Evolutionary conservation across 495 filamentous ascomycete genomes (phyloP).

Genomic region (Penicillium coprophilum): DNA sequence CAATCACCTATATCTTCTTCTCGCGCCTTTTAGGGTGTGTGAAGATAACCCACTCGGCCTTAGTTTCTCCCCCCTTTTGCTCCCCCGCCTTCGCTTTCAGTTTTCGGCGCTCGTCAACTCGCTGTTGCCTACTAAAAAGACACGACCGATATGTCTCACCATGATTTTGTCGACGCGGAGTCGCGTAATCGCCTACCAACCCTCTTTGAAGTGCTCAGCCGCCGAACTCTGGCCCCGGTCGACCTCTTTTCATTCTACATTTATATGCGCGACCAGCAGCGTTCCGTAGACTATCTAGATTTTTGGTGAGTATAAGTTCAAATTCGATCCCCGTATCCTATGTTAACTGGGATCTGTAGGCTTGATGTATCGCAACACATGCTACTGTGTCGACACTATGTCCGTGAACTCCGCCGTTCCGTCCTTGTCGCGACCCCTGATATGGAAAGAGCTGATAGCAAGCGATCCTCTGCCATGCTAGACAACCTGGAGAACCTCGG

Average conservation of each 20-base stretch:
- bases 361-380: constrained; percentile 99
- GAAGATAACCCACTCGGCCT: constrained; percentile 6
- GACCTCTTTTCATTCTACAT: constrained; percentile 99
- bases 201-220: constrained; percentile 90
- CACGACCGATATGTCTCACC: constrained; percentile 35
- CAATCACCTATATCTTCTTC: constrained; percentile 4
- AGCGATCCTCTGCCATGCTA: constrained; percentile 76
- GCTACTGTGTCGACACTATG: constrained; percentile 96
- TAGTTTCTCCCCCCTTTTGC: constrained; percentile 24
- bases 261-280: constrained; percentile 98
- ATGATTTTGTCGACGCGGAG: constrained; percentile 38
- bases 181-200: constrained; percentile 84
- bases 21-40: constrained; percentile 10
- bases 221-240: constrained; percentile 86
- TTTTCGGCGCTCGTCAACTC: constrained; percentile 25
- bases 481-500: constrained; percentile 69
- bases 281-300: constrained; percentile 95
- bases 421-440: constrained; percentile 93
- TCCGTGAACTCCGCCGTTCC: constrained; percentile 89
- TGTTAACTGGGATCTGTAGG: constrained; percentile 50
- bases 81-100: constrained; percentile 19
- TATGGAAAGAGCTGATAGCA: constrained; percentile 74
- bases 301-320: constrained; percentile 70
- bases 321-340: constrained; percentile 1
- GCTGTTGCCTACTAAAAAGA: constrained; percentile 13